Evolutionary conservation across 2,329 filamentous ascomycete species (phyloP).

Genomic region (Monosporascus cannonballus): DNA sequence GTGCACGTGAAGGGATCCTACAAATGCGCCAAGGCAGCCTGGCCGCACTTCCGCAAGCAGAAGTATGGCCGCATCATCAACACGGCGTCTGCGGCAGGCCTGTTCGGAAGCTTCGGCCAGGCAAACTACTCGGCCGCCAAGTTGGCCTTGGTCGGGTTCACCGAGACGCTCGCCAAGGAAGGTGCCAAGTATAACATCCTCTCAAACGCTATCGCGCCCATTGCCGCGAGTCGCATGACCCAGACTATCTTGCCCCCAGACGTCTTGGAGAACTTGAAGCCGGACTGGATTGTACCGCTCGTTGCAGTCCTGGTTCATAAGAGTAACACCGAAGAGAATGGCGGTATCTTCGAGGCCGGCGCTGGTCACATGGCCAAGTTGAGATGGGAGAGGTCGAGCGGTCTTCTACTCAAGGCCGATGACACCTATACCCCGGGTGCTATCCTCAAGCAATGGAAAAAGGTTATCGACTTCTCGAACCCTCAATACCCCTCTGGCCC

Average conservation of each 20-base stretch:
- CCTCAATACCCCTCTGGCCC: slow-evolving; percentile 78
- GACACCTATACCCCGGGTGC: slow-evolving; percentile 81
- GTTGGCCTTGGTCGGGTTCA: slow-evolving; percentile 91
- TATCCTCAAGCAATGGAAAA: slow-evolving; percentile 82
- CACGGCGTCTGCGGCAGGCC: slow-evolving; percentile 89
- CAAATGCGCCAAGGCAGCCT: slow-evolving; percentile 91
- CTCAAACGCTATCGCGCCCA: slow-evolving; percentile 89
- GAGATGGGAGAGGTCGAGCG: slow-evolving; percentile 88
- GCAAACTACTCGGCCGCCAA: slow-evolving; percentile 98
- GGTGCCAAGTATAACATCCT: slow-evolving; percentile 97
- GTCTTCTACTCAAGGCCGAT: slow-evolving; percentile 85
- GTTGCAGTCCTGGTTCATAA: slow-evolving; percentile 85
- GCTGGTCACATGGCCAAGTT: slow-evolving; percentile 90
- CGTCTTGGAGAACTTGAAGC: slow-evolving; percentile 75
- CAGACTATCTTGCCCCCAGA: slow-evolving; percentile 95
- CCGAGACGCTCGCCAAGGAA: slow-evolving; percentile 96
- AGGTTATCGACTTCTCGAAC: slow-evolving; percentile 79
- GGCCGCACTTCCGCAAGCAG: slow-evolving; percentile 97
- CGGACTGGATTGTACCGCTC: slow-evolving; percentile 91
- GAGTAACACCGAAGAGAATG: slow-evolving; percentile 75
- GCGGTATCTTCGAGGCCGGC: slow-evolving; percentile 88
- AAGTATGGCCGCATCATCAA: slow-evolving; percentile 97
- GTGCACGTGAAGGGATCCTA: slow-evolving; percentile 92
- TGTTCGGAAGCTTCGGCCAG: slow-evolving; percentile 95
- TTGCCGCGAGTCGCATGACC: slow-evolving; percentile 93